Base-by-base conservation (phyloP, 1,284 basidiomycete species). In the Takashimella koratensis region DNA sequence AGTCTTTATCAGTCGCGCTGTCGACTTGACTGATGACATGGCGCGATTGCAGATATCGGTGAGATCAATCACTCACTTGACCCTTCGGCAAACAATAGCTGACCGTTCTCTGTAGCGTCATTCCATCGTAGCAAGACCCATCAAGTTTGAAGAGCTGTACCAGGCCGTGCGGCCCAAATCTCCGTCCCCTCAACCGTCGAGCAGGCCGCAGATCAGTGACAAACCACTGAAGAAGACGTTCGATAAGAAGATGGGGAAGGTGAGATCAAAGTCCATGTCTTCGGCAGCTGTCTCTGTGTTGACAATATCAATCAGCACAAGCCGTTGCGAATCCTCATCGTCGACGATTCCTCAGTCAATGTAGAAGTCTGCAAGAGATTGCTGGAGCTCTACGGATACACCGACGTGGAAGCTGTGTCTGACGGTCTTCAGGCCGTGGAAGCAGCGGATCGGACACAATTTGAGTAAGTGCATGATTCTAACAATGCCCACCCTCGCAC, bases 301-400 rank as follows among this genome's bases (percentile, higher is more conserved):
- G 30, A 19, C 40, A 12, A n/a, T 5, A 19, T n/a, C 30, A 5
- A 36, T 16, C 30, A 47, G 43, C 40, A 56, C 11, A 54, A 54
- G 47, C 74, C 73, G 3, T 59, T 74, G 11, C 41, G 58, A 4
- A 69, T 76, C 25, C 60, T 76, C 12, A 56, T 74, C 2, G 74
- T 76, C 1, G 74, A 76, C 47, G 73, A 76, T 55, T 74, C 71
- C 46, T 45, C 55, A 0, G 66, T 73, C 60, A 76, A 76, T 49
- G 51, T 68, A 19, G 56, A 61, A 6, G 74, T 74, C 13, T 70
- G 69, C 11, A 57, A 50, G 8, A 56, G 69, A 40, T 66, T 74
- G 30, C 59, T 74, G 10, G 67, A 67, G 49, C 60, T 72, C 51
- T 71, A 70, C 49, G 73, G 73, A 3, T 76, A 76, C 56, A 59